Evolutionary conservation across 2,329 filamentous ascomycete genomes (phyloP).

Genomic region (Neonectria punicea): DNA sequence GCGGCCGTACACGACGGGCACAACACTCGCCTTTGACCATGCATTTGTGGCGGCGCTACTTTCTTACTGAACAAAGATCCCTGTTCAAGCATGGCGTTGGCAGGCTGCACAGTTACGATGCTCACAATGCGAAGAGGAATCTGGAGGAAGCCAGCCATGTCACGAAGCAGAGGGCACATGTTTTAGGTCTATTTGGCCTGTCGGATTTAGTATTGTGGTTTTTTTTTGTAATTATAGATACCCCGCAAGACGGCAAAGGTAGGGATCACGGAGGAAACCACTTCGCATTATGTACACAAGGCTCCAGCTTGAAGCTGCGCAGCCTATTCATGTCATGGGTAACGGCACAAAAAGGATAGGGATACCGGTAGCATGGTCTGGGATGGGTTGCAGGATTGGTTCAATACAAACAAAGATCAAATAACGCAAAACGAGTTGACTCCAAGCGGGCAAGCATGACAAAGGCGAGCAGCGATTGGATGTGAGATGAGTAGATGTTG

Average conservation of each 20-base stretch:
- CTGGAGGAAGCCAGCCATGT: constrained; percentile 3
- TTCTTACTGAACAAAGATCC: constrained; percentile 42
- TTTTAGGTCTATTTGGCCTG: neutral
- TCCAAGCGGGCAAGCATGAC: neutral
- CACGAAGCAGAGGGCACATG: constrained; percentile 22
- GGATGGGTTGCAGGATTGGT: constrained; percentile 11
- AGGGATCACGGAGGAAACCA: constrained; percentile 25
- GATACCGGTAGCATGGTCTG: constrained; percentile 29
- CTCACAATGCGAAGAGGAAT: constrained; percentile 14
- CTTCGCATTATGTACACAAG: constrained; percentile 38
- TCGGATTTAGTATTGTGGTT: constrained; percentile 23
- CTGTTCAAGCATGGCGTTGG: constrained; percentile 33
- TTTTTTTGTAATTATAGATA: constrained; percentile 29
- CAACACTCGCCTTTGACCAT: constrained; percentile 28
- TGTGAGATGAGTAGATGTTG: neutral
- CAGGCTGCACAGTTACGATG: constrained; percentile 30
- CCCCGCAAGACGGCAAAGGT: constrained; percentile 29
- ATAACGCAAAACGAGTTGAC: constrained; percentile 8
- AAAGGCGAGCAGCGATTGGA: neutral
- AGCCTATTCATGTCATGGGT: constrained; percentile 41
- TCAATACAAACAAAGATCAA: constrained; percentile 17
- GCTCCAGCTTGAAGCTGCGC: constrained; percentile 40
- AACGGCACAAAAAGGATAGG: constrained; percentile 42
- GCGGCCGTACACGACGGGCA: constrained; percentile 20
- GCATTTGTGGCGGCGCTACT: constrained; percentile 39